Evolutionary conservation across 306 rosid genomes (phyloP).

Genomic region (Vigna mungo): DNA sequence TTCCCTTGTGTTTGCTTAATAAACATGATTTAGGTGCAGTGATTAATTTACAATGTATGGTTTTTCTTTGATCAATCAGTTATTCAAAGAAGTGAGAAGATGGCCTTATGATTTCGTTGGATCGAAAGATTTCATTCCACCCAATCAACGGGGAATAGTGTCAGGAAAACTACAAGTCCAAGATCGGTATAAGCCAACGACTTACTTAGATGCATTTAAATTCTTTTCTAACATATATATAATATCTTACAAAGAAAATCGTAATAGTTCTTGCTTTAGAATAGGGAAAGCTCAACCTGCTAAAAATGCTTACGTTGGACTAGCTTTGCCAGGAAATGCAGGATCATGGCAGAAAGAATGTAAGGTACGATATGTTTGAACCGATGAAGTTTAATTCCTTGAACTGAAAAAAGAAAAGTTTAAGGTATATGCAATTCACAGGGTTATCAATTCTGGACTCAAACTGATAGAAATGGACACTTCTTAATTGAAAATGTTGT

Average conservation of each 20-base stretch:
- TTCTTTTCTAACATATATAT: background rate
- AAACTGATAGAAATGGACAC: conserved; percentile 54
- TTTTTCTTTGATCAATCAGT: conserved; percentile 44
- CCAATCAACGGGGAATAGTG: conserved; percentile 66
- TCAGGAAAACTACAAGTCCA: conserved; percentile 56
- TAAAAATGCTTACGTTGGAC: conserved; percentile 65
- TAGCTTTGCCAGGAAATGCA: conserved; percentile 67
- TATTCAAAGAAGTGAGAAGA: conserved; percentile 52
- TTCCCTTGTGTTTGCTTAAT: background rate
- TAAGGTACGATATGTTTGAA: conserved; percentile 55
- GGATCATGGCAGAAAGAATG: conserved; percentile 89
- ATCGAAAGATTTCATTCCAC: conserved; percentile 59
- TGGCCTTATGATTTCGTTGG: conserved; percentile 83
- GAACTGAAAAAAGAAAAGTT: conserved; percentile 11
- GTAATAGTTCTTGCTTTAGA: conserved; percentile 20
- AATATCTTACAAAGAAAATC: background rate
- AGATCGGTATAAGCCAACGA: conserved; percentile 55
- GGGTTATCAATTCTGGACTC: conserved; percentile 95
- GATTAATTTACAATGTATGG: background rate
- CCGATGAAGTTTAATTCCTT: conserved; percentile 2
- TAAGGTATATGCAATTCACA: conserved; percentile 26
- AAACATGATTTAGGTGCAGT: background rate
- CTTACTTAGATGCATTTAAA: background rate
- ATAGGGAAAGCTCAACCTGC: conserved; percentile 19
- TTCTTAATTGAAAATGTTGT: conserved; percentile 61